Evolutionary conservation across 495 filamentous ascomycete species (phyloP).

Genomic region (Cenococcum geophilum): DNA sequence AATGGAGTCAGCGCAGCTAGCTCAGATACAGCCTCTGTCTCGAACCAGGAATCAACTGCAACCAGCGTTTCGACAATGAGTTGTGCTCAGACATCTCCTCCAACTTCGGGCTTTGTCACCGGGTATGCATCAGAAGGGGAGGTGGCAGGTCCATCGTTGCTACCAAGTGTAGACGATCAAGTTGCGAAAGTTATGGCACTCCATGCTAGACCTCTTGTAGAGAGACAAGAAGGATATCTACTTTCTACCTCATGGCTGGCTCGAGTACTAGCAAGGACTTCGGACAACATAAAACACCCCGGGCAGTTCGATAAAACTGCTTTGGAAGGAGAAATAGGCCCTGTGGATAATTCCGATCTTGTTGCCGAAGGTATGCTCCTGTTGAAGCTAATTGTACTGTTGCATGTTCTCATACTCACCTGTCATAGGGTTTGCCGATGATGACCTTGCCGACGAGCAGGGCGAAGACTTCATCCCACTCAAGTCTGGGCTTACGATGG

Average conservation of each 20-base stretch:
- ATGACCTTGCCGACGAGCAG: constrained; percentile 46
- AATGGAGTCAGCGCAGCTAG: constrained; percentile 18
- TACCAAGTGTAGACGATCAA: constrained; percentile 61
- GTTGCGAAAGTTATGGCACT: constrained; percentile 60
- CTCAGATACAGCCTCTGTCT: constrained; percentile 19
- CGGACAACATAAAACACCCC: constrained; percentile 45
- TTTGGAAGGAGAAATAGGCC: constrained; percentile 61
- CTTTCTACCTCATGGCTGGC: constrained; percentile 75
- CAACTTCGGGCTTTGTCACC: not conserved
- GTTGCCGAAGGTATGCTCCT: constrained; percentile 27
- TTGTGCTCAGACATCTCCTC: constrained; percentile 4
- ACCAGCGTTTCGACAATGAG: constrained; percentile 21
- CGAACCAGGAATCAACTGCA: constrained; percentile 25
- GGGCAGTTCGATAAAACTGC: constrained; percentile 54
- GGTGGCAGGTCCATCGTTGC: not conserved
- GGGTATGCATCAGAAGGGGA: not conserved
- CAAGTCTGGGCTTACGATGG: constrained; percentile 58
- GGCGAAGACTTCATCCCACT: constrained; percentile 66
- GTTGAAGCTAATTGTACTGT: not conserved
- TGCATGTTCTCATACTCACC: constrained; percentile 3
- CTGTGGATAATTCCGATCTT: constrained; percentile 73
- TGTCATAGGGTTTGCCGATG: constrained; percentile 14
- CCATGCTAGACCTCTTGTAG: constrained; percentile 47
- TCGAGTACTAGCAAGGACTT: constrained; percentile 62
- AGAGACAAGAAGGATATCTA: constrained; percentile 69